phyloP scores from a whole-genome alignment of 345 rosid genomes.

The Acer saccharum region DNA sequence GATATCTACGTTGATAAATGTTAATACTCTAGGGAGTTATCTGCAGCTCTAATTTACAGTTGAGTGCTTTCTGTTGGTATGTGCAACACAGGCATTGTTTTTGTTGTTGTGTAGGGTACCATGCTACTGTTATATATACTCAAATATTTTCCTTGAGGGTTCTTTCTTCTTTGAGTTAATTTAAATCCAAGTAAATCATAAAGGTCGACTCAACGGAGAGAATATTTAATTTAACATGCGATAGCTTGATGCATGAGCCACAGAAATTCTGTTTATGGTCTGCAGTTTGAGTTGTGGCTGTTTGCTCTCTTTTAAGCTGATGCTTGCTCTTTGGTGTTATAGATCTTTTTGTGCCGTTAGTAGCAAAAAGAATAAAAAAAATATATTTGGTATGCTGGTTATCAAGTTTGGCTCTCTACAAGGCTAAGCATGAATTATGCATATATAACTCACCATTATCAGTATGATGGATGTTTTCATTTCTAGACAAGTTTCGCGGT shows the following conservation, averaged over 20 bases:
- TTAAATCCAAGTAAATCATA: not conserved
- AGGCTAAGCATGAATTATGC: slow-evolving; percentile 40
- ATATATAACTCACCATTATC: slow-evolving; percentile 54
- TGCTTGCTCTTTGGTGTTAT: slow-evolving; percentile 12
- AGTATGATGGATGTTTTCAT: slow-evolving; percentile 88
- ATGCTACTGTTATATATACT: not conserved
- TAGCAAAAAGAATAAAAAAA: slow-evolving; percentile 12
- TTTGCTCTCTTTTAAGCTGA: not conserved
- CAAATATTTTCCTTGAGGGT: not conserved
- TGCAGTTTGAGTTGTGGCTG: not conserved
- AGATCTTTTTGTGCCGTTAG: slow-evolving; percentile 14
- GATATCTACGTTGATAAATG: not conserved
- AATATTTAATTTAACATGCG: not conserved
- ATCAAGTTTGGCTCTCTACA: slow-evolving; percentile 24
- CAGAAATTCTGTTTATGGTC: not conserved
- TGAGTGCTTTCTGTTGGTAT: not conserved
- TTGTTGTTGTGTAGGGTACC: not conserved
- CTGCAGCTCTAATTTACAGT: not conserved
- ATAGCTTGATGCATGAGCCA: not conserved
- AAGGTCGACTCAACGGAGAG: not conserved
- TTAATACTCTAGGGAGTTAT: not conserved
- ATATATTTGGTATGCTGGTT: slow-evolving; percentile 20
- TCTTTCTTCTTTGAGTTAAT: not conserved
- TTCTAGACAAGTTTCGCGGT: slow-evolving; percentile 97
- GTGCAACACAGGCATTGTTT: not conserved